Evolutionary conservation across 495 filamentous ascomycete genomes (phyloP), one percentile per base, ranked within the genome.

Genomic region (Talaromyces borbonicus): DNA sequence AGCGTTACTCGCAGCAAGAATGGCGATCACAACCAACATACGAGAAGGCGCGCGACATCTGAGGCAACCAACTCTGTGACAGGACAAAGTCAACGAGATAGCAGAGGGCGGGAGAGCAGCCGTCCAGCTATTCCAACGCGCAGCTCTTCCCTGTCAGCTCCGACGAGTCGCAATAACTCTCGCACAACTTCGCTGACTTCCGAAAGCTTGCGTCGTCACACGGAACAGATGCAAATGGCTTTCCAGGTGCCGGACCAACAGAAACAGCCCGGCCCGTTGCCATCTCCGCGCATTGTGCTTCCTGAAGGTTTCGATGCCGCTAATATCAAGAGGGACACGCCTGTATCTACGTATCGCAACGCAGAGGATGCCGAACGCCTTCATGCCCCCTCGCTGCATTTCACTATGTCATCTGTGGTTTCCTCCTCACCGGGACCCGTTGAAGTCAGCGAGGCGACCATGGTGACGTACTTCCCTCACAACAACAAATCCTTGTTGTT

Each of bases 391-490:
- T 71, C 72, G 8, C 52, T 67, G 29, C 65, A 66, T 14, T 69
- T 64, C 32, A 72, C 69, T 1, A 65, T 65, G 6, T 60, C 61
- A 43, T 77, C 73, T 12, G 62, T 77, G 32, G 65, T 67, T 5
- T 74, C 73, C 1, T 71, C 65, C 11, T 74, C 71, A 5, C 72
- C 72, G 0, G 72, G 72, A 1, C 65, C 66, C 0, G 52, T 75
- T n/a, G 73, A 77, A 46, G 68, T 77, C 33, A 68, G 78, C 36
- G 87, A 95, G 64, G 89, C 88, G 9, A 81, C 80, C 49, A 85
- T 85, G 14, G 79, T 95, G 36, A 81, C 78, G 48, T 81, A 94
- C 26, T 92, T 83, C 56, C 80, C 87, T 2, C 89, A 95, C 58
- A 86, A 88, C 57, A 95, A 94, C 51, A 79, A 81, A 48, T 90